phyloP scores from a whole-genome alignment of 805 yeast genomes.

The Ogataea glucozyma region DNA sequence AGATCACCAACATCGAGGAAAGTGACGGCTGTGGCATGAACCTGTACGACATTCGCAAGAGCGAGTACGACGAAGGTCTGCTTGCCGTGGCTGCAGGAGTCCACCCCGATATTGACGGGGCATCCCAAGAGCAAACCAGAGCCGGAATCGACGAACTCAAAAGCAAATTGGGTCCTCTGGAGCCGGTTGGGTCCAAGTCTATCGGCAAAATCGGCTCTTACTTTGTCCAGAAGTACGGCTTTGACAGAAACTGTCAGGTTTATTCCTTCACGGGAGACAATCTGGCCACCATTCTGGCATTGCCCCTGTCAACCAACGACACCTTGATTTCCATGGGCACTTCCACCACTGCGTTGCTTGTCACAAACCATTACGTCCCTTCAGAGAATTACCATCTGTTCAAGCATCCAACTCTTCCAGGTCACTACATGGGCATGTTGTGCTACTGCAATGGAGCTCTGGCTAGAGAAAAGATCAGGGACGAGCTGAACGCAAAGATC shows the following conservation, averaged over 20 bases:
- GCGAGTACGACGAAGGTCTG: slow-evolving; percentile 56
- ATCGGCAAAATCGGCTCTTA: slow-evolving; percentile 59
- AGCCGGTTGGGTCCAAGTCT: slow-evolving; percentile 48
- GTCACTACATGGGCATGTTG: slow-evolving; percentile 89
- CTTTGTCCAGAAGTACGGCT: slow-evolving; percentile 65
- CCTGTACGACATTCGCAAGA: slow-evolving; percentile 66
- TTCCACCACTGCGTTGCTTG: slow-evolving; percentile 82
- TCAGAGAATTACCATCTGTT: slow-evolving; percentile 83
- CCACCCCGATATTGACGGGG: slow-evolving; percentile 44
- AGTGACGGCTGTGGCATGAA: slow-evolving; percentile 96
- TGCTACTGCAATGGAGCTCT: slow-evolving; percentile 91
- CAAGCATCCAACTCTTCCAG: slow-evolving; percentile 78
- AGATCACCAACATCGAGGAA: slow-evolving; percentile 65
- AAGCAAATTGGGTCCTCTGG: slow-evolving; percentile 53
- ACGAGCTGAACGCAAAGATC: slow-evolving; percentile 53
- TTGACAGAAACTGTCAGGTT: slow-evolving; percentile 55
- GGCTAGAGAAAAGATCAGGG: slow-evolving; percentile 77
- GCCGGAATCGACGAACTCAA: slow-evolving; percentile 44
- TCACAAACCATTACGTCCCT: slow-evolving; percentile 76
- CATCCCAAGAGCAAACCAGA: slow-evolving; percentile 25
- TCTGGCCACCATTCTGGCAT: slow-evolving; percentile 80
- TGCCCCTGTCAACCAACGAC: slow-evolving; percentile 77
- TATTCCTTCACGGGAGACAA: slow-evolving; percentile 90
- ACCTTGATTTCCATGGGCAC: slow-evolving; percentile 84
- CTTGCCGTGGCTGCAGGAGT: slow-evolving; percentile 55